Evolutionary conservation across 1,284 basidiomycete species (phyloP).

Genomic region (Marasmius tenuissimus): DNA sequence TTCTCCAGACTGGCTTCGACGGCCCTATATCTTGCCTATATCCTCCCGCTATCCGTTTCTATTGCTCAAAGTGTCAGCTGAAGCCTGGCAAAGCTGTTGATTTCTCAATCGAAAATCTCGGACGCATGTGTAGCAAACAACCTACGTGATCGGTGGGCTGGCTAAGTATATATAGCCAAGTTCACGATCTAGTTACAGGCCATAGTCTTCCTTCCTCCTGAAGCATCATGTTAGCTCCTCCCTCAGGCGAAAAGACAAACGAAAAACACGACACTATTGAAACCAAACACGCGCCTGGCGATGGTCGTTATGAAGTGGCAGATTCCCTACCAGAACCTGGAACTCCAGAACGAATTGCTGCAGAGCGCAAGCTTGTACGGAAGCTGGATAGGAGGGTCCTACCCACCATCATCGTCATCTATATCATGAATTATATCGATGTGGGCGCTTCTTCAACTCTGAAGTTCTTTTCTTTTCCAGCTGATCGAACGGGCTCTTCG

Average conservation of each 20-base stretch:
- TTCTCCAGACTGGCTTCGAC: too few species aligned
- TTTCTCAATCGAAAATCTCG: too few species aligned
- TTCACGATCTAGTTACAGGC: too few species aligned
- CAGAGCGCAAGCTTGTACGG: slow-evolving; percentile 45
- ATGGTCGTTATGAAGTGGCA: neutral
- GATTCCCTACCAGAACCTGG: slow-evolving; percentile 14
- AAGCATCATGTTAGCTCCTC: neutral
- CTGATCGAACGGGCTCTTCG: neutral
- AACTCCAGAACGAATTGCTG: slow-evolving; percentile 19
- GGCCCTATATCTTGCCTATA: too few species aligned
- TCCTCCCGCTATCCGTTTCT: too few species aligned
- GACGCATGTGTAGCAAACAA: too few species aligned
- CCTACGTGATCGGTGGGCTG: too few species aligned
- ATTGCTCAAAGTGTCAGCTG: too few species aligned
- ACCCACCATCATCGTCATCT: slow-evolving; percentile 62
- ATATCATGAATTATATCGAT: slow-evolving; percentile 71
- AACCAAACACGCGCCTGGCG: neutral
- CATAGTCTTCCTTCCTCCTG: too few species aligned
- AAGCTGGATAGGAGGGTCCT: slow-evolving; percentile 59
- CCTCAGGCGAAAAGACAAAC: neutral
- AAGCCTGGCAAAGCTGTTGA: too few species aligned
- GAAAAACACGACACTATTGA: neutral
- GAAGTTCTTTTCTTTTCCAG: neutral
- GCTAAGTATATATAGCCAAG: too few species aligned
- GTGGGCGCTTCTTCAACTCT: slow-evolving; percentile 38